Evolutionary conservation across 306 rosid species (phyloP).

Genomic region (Rosa persica): DNA sequence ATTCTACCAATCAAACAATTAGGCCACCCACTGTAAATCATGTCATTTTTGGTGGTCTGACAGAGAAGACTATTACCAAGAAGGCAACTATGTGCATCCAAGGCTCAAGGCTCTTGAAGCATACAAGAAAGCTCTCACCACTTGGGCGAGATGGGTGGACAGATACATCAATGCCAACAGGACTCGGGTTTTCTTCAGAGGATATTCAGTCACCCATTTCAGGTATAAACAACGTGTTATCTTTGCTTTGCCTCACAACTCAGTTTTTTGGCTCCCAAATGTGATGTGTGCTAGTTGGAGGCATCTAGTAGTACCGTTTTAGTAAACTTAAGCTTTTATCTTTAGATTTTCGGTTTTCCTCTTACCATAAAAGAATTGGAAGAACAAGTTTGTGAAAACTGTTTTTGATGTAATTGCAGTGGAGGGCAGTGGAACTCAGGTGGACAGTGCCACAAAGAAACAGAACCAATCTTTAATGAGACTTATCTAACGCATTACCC

Average conservation of each 20-base stretch:
- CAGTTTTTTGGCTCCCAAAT: not conserved
- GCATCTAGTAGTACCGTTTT: not conserved
- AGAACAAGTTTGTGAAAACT: constrained; percentile 10
- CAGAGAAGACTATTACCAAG: constrained; percentile 95
- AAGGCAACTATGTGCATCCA: constrained; percentile 72
- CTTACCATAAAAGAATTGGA: not conserved
- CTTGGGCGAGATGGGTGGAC: constrained; percentile 90
- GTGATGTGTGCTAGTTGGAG: not conserved
- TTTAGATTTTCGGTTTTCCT: not conserved
- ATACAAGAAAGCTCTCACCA: constrained; percentile 73
- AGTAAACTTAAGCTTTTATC: not conserved
- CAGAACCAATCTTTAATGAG: constrained; percentile 64
- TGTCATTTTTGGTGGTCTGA: constrained; percentile 23
- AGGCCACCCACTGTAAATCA: constrained; percentile 9
- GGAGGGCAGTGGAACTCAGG: constrained; percentile 98
- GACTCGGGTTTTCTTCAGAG: constrained; percentile 84
- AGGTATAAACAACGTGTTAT: constrained; percentile 44
- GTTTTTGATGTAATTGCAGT: constrained; percentile 47
- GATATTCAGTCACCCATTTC: constrained; percentile 90
- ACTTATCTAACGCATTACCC: constrained; percentile 59
- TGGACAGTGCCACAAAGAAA: constrained; percentile 83
- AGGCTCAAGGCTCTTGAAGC: constrained; percentile 82
- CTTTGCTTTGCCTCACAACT: constrained; percentile 3
- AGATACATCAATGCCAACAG: constrained; percentile 51
- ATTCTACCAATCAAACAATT: not conserved